Conservation (phyloP, 768 basidiomycete species). For the Tricholoma saponaceum region DNA sequence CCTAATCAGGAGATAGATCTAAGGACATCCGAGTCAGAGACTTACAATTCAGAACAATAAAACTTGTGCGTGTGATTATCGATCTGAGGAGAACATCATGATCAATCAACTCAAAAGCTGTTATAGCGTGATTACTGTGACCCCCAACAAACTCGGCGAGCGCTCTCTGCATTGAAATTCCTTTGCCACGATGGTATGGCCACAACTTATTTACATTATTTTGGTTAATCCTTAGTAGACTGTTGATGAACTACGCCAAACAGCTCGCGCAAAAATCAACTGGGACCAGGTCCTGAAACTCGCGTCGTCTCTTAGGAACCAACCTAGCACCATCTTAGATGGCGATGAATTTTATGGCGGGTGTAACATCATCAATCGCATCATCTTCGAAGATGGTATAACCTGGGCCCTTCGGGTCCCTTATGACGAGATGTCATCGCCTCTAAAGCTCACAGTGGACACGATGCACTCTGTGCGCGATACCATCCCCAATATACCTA, state of each 20-base stretch:
- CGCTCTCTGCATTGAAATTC: too few relatives aligned
- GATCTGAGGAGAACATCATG: too few relatives aligned
- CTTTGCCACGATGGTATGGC: not conserved
- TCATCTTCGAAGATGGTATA: slow-evolving; percentile 4
- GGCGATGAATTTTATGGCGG: slow-evolving; percentile 3
- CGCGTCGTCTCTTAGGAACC: slow-evolving; percentile 7
- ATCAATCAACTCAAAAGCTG: too few relatives aligned
- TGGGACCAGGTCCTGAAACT: slow-evolving; percentile 10
- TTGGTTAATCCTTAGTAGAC: slow-evolving; percentile 4
- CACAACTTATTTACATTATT: not conserved
- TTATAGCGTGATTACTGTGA: too few relatives aligned
- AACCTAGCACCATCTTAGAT: slow-evolving; percentile 4
- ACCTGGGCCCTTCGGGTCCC: slow-evolving; percentile 9
- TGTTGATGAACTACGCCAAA: slow-evolving; percentile 4
- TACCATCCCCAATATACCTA: slow-evolving; percentile 6
- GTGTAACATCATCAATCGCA: slow-evolving; percentile 9
- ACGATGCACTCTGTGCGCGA: slow-evolving; percentile 6
- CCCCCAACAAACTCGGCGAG: too few relatives aligned
- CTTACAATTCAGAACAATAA: too few relatives aligned
- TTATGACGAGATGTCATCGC: slow-evolving; percentile 7
- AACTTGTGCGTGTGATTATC: too few relatives aligned
- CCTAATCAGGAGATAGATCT: too few relatives aligned
- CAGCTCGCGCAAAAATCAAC: slow-evolving; percentile 8
- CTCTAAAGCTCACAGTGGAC: too few relatives aligned
- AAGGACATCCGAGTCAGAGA: too few relatives aligned